phyloP scores from a whole-genome alignment of 108 stramenopile species.

The Nitzschia inconspicua region DNA sequence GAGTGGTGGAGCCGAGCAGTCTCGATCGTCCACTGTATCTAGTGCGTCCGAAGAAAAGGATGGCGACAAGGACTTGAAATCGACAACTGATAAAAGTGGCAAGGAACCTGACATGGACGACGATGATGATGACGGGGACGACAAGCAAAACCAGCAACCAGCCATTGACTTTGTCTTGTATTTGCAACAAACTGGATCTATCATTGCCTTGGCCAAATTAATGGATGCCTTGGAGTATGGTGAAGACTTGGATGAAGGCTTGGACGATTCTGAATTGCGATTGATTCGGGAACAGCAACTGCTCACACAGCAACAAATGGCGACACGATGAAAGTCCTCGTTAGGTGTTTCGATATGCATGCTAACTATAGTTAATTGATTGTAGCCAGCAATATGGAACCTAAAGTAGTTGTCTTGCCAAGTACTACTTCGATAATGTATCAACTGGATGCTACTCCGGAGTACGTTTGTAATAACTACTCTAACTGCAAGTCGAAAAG shows the following conservation, averaged over 20 bases:
- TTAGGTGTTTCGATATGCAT: no score
- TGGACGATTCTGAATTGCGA: slow-evolving; percentile 34
- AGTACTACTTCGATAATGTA: no score
- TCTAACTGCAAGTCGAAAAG: no score
- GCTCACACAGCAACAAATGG: slow-evolving; percentile 23
- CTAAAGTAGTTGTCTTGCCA: no score
- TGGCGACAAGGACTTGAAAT: slow-evolving; percentile 21
- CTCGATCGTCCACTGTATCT: slow-evolving; percentile 14
- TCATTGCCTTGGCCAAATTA: slow-evolving; percentile 81
- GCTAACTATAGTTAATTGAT: no score
- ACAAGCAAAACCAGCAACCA: slow-evolving; percentile 52
- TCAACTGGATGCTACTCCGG: no score
- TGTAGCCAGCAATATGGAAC: no score
- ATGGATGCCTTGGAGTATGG: slow-evolving; percentile 82
- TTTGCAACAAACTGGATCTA: slow-evolving; percentile 78
- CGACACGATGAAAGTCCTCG: slow-evolving; percentile 13
- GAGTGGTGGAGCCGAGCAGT: slow-evolving; percentile 5
- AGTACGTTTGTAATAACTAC: no score
- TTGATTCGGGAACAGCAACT: slow-evolving; percentile 41
- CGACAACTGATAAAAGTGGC: neutral
- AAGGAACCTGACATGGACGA: slow-evolving; percentile 31
- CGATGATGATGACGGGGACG: slow-evolving; percentile 47
- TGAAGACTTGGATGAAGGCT: slow-evolving; percentile 51
- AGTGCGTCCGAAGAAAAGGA: slow-evolving; percentile 16
- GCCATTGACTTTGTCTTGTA: slow-evolving; percentile 80